Evolutionary conservation across 2,329 filamentous ascomycete genomes (phyloP), one percentile per base, ranked within the genome.

Genomic region (Sporothrix globosa): DNA sequence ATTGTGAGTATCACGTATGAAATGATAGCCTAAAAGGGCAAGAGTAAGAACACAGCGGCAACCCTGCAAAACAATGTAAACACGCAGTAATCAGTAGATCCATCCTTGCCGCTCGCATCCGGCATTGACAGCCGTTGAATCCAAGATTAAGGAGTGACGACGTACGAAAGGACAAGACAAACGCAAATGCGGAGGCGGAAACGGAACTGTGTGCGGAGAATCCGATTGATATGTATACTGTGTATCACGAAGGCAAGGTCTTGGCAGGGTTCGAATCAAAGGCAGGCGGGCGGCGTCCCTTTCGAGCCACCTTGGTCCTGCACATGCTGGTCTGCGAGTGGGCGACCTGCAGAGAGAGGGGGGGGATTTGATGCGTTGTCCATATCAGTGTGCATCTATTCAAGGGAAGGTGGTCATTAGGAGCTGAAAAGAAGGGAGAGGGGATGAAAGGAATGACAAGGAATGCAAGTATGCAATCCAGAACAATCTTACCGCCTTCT

Each of bases 281-380:
- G 6, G 34, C 34, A 6, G 58, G 11, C 21, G 39, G 56, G 34
- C 56, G 34, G n/a, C 56, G 44, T 44, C 34, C 11, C 39, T n/a
- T 34, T 50, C 19, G n/a, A 65, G 21, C 60, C 21, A 65, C 46
- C 27, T 44, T 9, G 63, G 27, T 34, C 63, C n/a, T 67, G 50
- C 48, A 67, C 21, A 67, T 41, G 48, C 34, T 44, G 65, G 50
- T 13, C 65, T 27, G n/a, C 14, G n/a, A 44, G 11, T 11, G 27
- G 17, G 63, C 21, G 65, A 11, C 65, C 65, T 67, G 65, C 65
- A 67, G 21, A 34, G 46, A 65, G 61, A 17, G 41, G 11, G 11
- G 11, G 34, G 39, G 56, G 56, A 24, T 11, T n/a, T n/a, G 65
- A 67, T 67, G 65, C 65, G 65, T 54, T 67, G 65, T 67, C 65